A percentile compares a stretch with the other conserved stretches of the same genome.
Conservation (phyloP, 768 basidiomycete genomes). For the Auricularia heimuer region DNA sequence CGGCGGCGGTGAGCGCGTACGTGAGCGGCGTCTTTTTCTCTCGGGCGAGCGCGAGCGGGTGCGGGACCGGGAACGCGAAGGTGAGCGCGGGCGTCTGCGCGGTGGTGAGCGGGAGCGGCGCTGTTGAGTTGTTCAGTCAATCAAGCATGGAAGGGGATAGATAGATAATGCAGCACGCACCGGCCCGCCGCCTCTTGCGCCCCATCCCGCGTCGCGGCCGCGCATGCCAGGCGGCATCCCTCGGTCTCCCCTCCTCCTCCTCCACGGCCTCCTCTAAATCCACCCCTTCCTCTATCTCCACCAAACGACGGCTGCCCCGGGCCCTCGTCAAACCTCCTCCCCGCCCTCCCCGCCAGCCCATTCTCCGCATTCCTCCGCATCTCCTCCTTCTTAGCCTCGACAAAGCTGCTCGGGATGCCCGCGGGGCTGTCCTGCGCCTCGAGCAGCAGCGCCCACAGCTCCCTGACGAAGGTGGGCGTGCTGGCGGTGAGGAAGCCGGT, state of each 20-base stretch:
- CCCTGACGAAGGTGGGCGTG: conserved; percentile 77
- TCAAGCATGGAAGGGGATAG: not conserved
- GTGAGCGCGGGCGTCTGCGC: conserved; percentile 8
- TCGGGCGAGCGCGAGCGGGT: conserved; percentile 17
- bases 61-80: conserved; percentile 11
- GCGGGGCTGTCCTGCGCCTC: conserved; percentile 85
- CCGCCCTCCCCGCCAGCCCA: not conserved
- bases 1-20: conserved; percentile 11
- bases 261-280: conserved; percentile 6
- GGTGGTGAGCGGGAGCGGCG: conserved; percentile 27
- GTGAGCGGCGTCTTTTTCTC: conserved; percentile 7
- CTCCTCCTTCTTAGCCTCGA: conserved; percentile 89
- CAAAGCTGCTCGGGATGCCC: conserved; percentile 82
- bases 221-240: conserved; percentile 9
- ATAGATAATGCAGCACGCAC: conserved; percentile 17
- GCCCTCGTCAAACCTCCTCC: not conserved
- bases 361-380: conserved; percentile 43
- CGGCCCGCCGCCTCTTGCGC: conserved; percentile 47
- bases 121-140: not conserved
- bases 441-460: conserved; percentile 84
- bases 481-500: conserved; percentile 87
- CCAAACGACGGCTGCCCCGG: not conserved
- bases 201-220: conserved; percentile 52
- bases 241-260: conserved; percentile 41
- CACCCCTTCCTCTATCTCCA: not conserved